These are phyloP conservation scores for Schizopora paradoxa DNA, from an alignment of 1,284 basidiomycete genomes.

Conservation along the genomic window DNA sequence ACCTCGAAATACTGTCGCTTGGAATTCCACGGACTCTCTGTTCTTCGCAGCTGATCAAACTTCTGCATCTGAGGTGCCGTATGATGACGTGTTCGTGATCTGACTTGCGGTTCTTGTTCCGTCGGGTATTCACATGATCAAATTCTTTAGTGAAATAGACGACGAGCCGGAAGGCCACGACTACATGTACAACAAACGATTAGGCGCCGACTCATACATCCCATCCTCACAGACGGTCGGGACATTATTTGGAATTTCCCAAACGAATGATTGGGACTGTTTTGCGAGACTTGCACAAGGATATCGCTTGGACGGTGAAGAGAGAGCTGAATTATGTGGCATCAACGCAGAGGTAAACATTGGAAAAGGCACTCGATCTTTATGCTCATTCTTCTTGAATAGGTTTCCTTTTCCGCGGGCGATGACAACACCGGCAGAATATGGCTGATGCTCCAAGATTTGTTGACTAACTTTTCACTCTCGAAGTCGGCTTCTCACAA, in stretches of 20 bases:
- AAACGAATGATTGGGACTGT: conserved; percentile 38
- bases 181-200: conserved; percentile 40
- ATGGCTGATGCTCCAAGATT: conserved; percentile 62
- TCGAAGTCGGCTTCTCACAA: conserved; percentile 26
- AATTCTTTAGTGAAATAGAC: not conserved
- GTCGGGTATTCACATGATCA: conserved; percentile 1
- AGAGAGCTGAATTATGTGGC: conserved; percentile 45
- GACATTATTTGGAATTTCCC: conserved; percentile 29
- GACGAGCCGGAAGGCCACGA: conserved; percentile 24
- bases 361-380: not conserved
- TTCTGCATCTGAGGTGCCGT: conserved; percentile 66
- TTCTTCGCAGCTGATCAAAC: conserved; percentile 63
- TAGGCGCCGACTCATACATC: conserved; percentile 45
- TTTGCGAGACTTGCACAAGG: conserved; percentile 62
- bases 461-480: conserved; percentile 47
- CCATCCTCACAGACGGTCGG: conserved; percentile 54
- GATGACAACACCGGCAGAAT: conserved; percentile 59
- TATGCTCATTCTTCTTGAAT: not conserved
- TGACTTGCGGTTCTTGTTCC: conserved; percentile 5
- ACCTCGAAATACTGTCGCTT: conserved; percentile 60
- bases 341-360: conserved; percentile 56
- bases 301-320: conserved; percentile 58
- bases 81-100: conserved; percentile 73
- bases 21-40: conserved; percentile 66
- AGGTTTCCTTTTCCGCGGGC: conserved; percentile 61